phyloP scores from a whole-genome alignment of 371 early-diverging fungal species.

The Syncephalastrum racemosum region DNA sequence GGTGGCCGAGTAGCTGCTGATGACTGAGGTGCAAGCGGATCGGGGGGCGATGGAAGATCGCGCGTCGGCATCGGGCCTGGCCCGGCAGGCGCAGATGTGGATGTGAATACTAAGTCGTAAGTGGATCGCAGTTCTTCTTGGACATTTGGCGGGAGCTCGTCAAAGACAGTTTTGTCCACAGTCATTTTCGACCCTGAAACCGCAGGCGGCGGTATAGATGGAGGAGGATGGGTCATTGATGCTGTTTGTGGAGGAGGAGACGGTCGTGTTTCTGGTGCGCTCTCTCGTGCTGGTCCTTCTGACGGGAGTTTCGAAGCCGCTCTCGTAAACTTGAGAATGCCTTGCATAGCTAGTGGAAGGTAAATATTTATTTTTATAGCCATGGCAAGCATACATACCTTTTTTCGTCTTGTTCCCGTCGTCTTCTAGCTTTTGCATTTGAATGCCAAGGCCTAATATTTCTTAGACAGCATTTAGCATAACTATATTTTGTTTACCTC shows the following conservation, averaged over 20 bases:
- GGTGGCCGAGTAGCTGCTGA: neutral
- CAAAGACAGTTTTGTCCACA: slow-evolving; percentile 24
- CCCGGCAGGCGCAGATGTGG: neutral
- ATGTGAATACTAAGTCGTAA: slow-evolving; percentile 5
- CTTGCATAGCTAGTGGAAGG: too few relatives aligned
- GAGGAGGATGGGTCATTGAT: slow-evolving; percentile 8
- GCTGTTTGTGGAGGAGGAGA: slow-evolving; percentile 3
- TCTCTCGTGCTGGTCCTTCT: neutral
- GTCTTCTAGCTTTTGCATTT: slow-evolving; percentile 54
- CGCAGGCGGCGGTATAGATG: slow-evolving; percentile 9
- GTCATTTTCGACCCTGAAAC: slow-evolving; percentile 13
- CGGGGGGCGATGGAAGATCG: slow-evolving; percentile 16
- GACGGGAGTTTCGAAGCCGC: neutral
- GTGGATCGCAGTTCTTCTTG: slow-evolving; percentile 21
- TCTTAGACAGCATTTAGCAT: neutral
- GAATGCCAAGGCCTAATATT: slow-evolving; percentile 56
- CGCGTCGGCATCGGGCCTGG: neutral
- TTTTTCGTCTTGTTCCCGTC: neutral
- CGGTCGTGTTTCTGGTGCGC: slow-evolving; percentile 10
- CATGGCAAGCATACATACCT: neutral
- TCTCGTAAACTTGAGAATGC: too few relatives aligned
- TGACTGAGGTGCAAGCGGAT: slow-evolving; percentile 4
- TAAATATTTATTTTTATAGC: neutral
- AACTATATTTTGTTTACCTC: slow-evolving; percentile 34
- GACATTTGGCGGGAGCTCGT: slow-evolving; percentile 25